Conservation (phyloP, 2,329 filamentous ascomycete species). For the Nannizziopsis barbatae region DNA sequence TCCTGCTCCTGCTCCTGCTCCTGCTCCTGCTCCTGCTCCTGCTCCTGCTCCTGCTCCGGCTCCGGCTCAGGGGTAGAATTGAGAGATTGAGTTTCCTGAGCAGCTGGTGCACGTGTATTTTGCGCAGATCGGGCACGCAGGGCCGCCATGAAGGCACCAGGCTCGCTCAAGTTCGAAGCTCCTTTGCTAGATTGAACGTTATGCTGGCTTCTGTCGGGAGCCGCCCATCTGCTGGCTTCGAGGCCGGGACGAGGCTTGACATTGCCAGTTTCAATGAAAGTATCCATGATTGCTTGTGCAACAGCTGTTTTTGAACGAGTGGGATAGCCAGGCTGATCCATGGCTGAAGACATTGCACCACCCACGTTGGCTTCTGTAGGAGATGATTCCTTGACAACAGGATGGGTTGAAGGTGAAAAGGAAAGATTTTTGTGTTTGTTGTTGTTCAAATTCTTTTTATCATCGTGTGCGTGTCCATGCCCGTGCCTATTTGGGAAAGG, state of each 20-base stretch:
- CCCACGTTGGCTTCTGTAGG: too few relatives aligned
- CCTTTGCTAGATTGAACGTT: not conserved
- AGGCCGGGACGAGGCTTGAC: not conserved
- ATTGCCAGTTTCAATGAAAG: slow-evolving; percentile 3
- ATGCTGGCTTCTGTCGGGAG: not conserved
- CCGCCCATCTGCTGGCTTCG: slow-evolving; percentile 8
- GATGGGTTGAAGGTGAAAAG: not conserved
- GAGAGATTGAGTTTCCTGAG: not conserved
- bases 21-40: too few relatives aligned
- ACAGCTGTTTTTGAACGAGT: not conserved
- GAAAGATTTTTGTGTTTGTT: not conserved
- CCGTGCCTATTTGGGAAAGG: not conserved
- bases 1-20: too few relatives aligned
- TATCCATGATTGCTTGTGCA: slow-evolving; percentile 1
- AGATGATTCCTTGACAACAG: too few relatives aligned
- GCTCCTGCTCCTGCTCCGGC: too few relatives aligned
- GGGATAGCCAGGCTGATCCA: not conserved
- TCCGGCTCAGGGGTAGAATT: too few relatives aligned
- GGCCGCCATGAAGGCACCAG: slow-evolving; percentile 23
- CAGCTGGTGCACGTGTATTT: not conserved
- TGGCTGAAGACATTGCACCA: too few relatives aligned
- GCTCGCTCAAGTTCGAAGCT: slow-evolving; percentile 17
- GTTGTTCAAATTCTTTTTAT: not conserved
- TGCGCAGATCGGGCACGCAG: slow-evolving; percentile 16
- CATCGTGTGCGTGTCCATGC: too few relatives aligned